A percentile compares a stretch with the other conserved stretches of the same genome.
phyloP scores from a whole-genome alignment of 768 basidiomycete species.

The Serendipita sp. region DNA sequence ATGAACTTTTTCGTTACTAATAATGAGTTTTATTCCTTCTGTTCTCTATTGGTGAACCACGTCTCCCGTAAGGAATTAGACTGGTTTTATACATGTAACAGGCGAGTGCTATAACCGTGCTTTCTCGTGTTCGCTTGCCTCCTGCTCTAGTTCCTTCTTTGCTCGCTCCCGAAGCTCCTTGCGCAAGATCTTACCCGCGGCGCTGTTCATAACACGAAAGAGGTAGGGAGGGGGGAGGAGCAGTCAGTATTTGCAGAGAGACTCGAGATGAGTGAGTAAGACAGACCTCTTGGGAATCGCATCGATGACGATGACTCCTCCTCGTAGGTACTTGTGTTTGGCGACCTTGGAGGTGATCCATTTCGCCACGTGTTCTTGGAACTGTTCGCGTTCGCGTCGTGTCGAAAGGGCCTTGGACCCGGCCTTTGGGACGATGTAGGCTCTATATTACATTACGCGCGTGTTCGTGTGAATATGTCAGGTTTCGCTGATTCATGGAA shows the following conservation, averaged over 20 bases:
- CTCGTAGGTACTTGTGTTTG: slow-evolving; percentile 57
- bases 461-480: neutral
- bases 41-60: too few relatives aligned
- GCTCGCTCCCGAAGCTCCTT: slow-evolving; percentile 57
- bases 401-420: slow-evolving; percentile 9
- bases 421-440: slow-evolving; percentile 22
- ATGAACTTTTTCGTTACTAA: too few relatives aligned
- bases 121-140: neutral
- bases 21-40: too few relatives aligned
- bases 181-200: slow-evolving; percentile 77
- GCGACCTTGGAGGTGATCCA: slow-evolving; percentile 63
- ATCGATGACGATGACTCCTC: slow-evolving; percentile 41
- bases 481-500: neutral
- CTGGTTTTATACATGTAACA: too few relatives aligned
- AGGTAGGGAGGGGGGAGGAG: slow-evolving; percentile 4
- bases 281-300: slow-evolving; percentile 53
- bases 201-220: slow-evolving; percentile 26
- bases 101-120: too few relatives aligned
- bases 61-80: too few relatives aligned
- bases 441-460: too few relatives aligned
- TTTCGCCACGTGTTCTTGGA: slow-evolving; percentile 35
- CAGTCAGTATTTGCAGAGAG: neutral
- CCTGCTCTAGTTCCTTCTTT: slow-evolving; percentile 29
- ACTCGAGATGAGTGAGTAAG: neutral
- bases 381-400: slow-evolving; percentile 25